phyloP scores from a whole-genome alignment of 257 asterid species.

The Craterostigma plantagineum region DNA sequence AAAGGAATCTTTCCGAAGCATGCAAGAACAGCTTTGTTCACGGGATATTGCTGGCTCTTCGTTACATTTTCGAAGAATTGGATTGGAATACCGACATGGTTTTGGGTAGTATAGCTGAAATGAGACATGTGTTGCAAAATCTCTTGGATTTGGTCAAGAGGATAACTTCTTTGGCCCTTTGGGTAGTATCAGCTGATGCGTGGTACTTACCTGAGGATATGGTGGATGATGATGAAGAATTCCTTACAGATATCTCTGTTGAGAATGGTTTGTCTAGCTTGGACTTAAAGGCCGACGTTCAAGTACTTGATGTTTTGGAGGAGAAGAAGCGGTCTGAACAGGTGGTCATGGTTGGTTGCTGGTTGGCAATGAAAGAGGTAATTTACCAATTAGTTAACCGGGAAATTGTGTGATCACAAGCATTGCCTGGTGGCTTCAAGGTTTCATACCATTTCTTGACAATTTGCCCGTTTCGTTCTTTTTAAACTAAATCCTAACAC shows the following conservation, averaged over 20 bases:
- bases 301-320: slow-evolving; percentile 16
- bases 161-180: slow-evolving; percentile 80
- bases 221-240: slow-evolving; percentile 59
- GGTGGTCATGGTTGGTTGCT: slow-evolving; percentile 94
- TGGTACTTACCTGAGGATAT: slow-evolving; percentile 68
- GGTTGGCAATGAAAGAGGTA: slow-evolving; percentile 99
- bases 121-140: slow-evolving; percentile 49
- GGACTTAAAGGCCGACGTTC: slow-evolving; percentile 20
- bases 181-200: slow-evolving; percentile 94
- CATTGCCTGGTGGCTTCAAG: too few species aligned
- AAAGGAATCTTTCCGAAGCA: slow-evolving; percentile 71
- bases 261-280: slow-evolving; percentile 22
- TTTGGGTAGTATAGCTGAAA: slow-evolving; percentile 20
- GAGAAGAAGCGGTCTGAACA: slow-evolving; percentile 50
- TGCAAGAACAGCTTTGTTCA: slow-evolving; percentile 85
- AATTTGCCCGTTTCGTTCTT: too few species aligned
- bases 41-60: slow-evolving; percentile 77
- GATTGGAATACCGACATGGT: slow-evolving; percentile 57
- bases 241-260: slow-evolving; percentile 23
- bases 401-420: slow-evolving; percentile 2
- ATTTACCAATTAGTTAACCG: not conserved
- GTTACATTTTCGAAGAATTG: slow-evolving; percentile 87
- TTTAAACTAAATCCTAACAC: too few species aligned
- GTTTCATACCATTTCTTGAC: too few species aligned
- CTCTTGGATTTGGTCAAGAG: slow-evolving; percentile 72